These are phyloP conservation scores for Hyaloscypha finlandica DNA, from an alignment of 495 filamentous ascomycete species.

Conservation along the genomic window DNA sequence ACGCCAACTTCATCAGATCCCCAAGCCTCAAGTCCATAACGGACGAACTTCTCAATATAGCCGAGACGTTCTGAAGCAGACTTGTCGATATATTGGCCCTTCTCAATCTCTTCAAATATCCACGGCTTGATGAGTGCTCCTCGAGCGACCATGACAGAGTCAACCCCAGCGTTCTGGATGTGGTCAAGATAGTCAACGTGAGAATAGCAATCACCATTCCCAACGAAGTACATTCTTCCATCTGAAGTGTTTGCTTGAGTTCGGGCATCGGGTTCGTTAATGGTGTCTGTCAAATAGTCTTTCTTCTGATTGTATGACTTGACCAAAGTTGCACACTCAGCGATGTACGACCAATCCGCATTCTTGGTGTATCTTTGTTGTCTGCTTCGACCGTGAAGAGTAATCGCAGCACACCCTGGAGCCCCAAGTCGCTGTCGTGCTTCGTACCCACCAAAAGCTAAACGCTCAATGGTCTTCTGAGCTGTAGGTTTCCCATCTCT, in stretches of 20 bases:
- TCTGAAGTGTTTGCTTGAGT: conserved; percentile 52
- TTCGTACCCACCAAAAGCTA: conserved; percentile 75
- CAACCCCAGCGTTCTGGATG: conserved; percentile 73
- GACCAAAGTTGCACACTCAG: conserved; percentile 83
- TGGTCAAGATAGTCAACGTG: conserved; percentile 84
- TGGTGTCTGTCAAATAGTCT: conserved; percentile 69
- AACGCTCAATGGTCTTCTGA: conserved; percentile 75
- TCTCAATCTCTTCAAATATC: conserved; percentile 94
- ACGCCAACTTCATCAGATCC: conserved; percentile 92
- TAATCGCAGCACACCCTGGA: conserved; percentile 86
- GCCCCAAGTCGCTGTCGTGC: conserved; percentile 61
- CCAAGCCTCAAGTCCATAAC: conserved; percentile 91
- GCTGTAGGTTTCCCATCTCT: conserved; percentile 78
- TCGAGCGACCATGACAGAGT: conserved; percentile 87
- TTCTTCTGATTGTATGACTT: conserved; percentile 69
- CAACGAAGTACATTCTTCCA: conserved; percentile 79
- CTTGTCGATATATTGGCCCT: conserved; percentile 93
- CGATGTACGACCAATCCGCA: conserved; percentile 93
- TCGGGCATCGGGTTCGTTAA: conserved; percentile 69
- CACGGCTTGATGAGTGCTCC: conserved; percentile 95
- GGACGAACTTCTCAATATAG: conserved; percentile 85
- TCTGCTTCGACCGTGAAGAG: conserved; percentile 87
- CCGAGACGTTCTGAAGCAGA: conserved; percentile 79
- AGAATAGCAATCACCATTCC: conserved; percentile 95
- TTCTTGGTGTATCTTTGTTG: conserved; percentile 90